Conservation (phyloP, 305 asterid genomes). For the Lippia alba region DNA sequence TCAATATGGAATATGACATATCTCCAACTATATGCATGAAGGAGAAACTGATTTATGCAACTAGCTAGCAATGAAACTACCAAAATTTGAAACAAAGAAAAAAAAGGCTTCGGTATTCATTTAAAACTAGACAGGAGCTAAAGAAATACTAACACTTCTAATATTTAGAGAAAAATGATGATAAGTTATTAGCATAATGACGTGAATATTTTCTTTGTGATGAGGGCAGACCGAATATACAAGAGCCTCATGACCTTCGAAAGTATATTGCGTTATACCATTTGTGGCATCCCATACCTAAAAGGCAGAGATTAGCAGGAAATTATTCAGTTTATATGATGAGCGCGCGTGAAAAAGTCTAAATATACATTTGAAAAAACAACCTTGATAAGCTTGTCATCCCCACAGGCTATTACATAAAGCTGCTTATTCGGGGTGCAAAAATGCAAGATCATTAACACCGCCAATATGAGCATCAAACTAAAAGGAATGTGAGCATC, state of each 20-base stretch:
- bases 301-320: constrained; percentile 27
- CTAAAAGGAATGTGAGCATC: too few species aligned
- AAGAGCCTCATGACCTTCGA: constrained; percentile 80
- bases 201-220: constrained; percentile 75
- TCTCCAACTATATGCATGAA: too few species aligned
- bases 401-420: constrained; percentile 78
- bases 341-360: constrained; percentile 1
- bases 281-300: constrained; percentile 78
- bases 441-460: too few species aligned
- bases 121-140: too few species aligned
- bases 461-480: too few species aligned
- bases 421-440: constrained; percentile 50
- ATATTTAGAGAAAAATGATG: constrained; percentile 3
- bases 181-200: neutral
- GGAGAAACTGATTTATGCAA: too few species aligned
- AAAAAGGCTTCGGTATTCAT: too few species aligned
- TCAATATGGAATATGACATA: too few species aligned
- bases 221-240: constrained; percentile 79
- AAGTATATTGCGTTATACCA: constrained; percentile 62
- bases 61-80: too few species aligned
- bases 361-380: constrained; percentile 5
- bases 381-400: constrained; percentile 81
- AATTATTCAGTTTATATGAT: constrained; percentile 15
- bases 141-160: neutral
- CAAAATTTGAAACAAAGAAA: too few species aligned